A percentile compares a stretch with the other conserved stretches of the same genome.
Conservation (phyloP, 371 early-diverging fungal genomes). For the Apophysomyces variabilis region DNA sequence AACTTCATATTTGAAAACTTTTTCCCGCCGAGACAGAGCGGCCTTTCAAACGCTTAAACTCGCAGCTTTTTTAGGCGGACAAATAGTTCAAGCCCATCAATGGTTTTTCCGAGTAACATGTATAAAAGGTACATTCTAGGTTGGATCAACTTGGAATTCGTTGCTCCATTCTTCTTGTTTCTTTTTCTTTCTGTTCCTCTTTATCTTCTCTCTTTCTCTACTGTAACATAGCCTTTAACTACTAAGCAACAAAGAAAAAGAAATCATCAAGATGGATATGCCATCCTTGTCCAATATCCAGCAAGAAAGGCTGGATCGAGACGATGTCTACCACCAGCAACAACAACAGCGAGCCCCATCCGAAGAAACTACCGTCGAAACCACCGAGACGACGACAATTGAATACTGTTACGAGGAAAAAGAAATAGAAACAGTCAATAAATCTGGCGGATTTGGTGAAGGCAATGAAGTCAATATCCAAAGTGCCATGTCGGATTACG, state of each 20-base stretch:
- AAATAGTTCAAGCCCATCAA: constrained; percentile 4
- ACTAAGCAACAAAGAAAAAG: no score
- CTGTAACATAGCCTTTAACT: no score
- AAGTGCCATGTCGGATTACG: constrained; percentile 46
- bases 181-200: not conserved
- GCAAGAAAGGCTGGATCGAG: constrained; percentile 8
- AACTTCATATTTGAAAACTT: not conserved
- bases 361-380: constrained; percentile 1
- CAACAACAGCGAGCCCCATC: constrained; percentile 2
- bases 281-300: not conserved
- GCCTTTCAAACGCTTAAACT: constrained; percentile 6
- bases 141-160: no score
- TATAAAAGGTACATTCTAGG: not conserved
- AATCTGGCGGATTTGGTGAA: constrained; percentile 42
- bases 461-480: constrained; percentile 56
- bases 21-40: constrained; percentile 4
- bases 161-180: not conserved
- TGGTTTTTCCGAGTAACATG: constrained; percentile 1
- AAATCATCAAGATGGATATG: not conserved
- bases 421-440: not conserved
- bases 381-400: not conserved
- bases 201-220: not conserved
- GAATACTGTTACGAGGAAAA: constrained; percentile 2
- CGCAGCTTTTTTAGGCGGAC: not conserved
- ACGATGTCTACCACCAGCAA: not conserved